A percentile compares a stretch with the other conserved stretches of the same genome.
phyloP scores from a whole-genome alignment of 169 alveolate species.

The Eimeria necatrix region DNA sequence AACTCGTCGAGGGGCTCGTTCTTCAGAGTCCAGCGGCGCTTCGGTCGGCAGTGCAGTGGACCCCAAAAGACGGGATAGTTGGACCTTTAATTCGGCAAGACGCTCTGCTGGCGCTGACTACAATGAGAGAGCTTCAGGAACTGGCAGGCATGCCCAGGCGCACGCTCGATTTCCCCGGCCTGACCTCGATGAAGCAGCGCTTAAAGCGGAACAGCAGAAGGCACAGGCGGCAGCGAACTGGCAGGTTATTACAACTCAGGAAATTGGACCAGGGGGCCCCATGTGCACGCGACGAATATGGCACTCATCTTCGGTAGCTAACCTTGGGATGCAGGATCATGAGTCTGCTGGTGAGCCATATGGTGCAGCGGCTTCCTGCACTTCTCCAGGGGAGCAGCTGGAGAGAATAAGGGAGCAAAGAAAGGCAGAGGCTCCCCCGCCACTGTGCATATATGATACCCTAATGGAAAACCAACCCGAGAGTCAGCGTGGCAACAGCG shows the following conservation, averaged over 20 bases:
- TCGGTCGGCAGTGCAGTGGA: no score
- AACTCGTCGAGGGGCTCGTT: not conserved
- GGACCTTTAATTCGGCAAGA: no score
- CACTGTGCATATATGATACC: not conserved
- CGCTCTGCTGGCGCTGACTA: no score
- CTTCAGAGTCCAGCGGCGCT: no score
- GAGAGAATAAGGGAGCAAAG: not conserved
- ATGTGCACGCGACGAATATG: not conserved
- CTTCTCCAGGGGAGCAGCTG: not conserved
- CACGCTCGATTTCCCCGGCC: conserved; percentile 33
- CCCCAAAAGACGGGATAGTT: no score
- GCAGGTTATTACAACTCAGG: conserved; percentile 2
- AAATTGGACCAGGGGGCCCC: conserved; percentile 28
- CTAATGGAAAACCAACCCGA: not conserved
- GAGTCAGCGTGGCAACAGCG: not conserved
- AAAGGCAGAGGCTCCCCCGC: not conserved
- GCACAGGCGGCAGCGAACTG: conserved; percentile 35
- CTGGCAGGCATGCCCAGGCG: not conserved
- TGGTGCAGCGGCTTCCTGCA: not conserved
- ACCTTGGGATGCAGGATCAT: no score
- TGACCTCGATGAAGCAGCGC: conserved; percentile 32
- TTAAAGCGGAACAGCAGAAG: conserved; percentile 26
- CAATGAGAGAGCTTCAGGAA: not conserved
- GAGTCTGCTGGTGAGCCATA: not conserved
- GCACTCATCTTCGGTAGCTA: not conserved